These are phyloP conservation scores for Rhodotorula sp. DNA, from an alignment of 1,284 basidiomycete genomes.

Conservation along the genomic window DNA sequence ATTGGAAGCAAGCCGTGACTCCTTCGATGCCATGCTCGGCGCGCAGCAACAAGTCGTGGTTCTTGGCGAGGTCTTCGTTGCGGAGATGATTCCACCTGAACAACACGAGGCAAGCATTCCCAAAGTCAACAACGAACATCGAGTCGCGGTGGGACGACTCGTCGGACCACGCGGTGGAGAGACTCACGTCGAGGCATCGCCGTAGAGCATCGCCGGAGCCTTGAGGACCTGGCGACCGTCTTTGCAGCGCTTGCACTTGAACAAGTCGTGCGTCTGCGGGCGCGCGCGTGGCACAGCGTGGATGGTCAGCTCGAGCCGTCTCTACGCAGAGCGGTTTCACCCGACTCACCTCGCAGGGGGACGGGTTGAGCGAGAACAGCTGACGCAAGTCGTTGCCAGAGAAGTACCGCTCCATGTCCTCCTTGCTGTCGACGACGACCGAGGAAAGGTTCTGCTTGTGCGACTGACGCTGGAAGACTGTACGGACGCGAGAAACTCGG, in stretches of 20 bases:
- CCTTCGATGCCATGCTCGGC: slow-evolving; percentile 81
- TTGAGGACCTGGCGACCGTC: slow-evolving; percentile 81
- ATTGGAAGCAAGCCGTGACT: slow-evolving; percentile 58
- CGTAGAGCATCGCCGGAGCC: slow-evolving; percentile 82
- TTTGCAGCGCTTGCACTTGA: slow-evolving; percentile 95
- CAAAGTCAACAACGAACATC: not conserved
- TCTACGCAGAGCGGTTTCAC: too few species aligned
- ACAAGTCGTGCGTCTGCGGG: slow-evolving; percentile 88
- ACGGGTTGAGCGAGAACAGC: slow-evolving; percentile 78
- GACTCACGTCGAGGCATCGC: slow-evolving; percentile 93
- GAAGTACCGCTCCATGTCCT: slow-evolving; percentile 94
- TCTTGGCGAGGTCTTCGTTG: slow-evolving; percentile 78
- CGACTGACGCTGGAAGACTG: slow-evolving; percentile 55
- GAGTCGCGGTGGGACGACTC: too few species aligned
- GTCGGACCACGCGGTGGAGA: too few species aligned
- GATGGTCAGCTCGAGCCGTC: not conserved
- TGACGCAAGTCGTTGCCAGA: slow-evolving; percentile 84
- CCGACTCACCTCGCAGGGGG: slow-evolving; percentile 26
- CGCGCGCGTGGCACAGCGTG: too few species aligned
- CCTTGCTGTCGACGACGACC: slow-evolving; percentile 94
- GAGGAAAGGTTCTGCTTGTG: slow-evolving; percentile 96
- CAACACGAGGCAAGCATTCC: slow-evolving; percentile 46
- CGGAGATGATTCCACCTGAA: slow-evolving; percentile 95
- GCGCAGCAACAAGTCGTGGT: slow-evolving; percentile 92
- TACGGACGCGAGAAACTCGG: not conserved